Percentiles rank a stretch among this genome's conserved stretches.
Conservation (phyloP, 2,329 filamentous ascomycete genomes). For the Clonostachys solani region DNA sequence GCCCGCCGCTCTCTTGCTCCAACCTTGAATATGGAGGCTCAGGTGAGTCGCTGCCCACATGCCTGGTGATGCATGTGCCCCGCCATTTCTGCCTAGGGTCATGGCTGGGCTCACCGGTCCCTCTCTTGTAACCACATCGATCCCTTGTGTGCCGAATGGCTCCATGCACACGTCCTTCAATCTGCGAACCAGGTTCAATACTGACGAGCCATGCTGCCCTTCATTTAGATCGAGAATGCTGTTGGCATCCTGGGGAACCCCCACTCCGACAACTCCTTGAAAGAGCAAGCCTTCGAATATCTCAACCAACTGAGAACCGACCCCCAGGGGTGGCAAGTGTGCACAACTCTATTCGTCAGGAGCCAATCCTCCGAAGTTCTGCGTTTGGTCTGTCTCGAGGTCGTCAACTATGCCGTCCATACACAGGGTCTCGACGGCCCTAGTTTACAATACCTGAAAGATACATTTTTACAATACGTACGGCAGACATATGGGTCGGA, state of each 20-base stretch:
- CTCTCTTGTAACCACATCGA: not conserved
- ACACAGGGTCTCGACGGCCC: constrained; percentile 69
- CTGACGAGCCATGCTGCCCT: too few relatives aligned
- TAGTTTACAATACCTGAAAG: constrained; percentile 72
- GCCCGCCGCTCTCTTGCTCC: not conserved
- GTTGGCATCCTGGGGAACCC: constrained; percentile 92
- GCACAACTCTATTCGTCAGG: constrained; percentile 76
- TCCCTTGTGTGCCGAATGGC: not conserved
- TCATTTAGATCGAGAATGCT: constrained; percentile 77
- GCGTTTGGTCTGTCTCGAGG: constrained; percentile 83
- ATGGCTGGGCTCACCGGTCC: not conserved
- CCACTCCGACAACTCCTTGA: constrained; percentile 67
- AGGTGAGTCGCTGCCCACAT: constrained; percentile 1
- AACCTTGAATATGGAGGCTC: constrained; percentile 2
- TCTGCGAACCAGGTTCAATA: too few relatives aligned
- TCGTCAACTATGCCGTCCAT: constrained; percentile 89
- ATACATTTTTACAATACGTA: constrained; percentile 78
- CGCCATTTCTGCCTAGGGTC: not conserved
- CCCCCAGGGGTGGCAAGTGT: constrained; percentile 85
- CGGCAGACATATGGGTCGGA: constrained; percentile 66
- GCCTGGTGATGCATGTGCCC: not conserved
- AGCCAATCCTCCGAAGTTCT: constrained; percentile 78
- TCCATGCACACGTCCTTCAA: not conserved
- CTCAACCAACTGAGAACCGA: constrained; percentile 75
- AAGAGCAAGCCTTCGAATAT: constrained; percentile 79